phyloP scores from a whole-genome alignment of 2,329 filamentous ascomycete species.

The Xylariaceae sp. region DNA sequence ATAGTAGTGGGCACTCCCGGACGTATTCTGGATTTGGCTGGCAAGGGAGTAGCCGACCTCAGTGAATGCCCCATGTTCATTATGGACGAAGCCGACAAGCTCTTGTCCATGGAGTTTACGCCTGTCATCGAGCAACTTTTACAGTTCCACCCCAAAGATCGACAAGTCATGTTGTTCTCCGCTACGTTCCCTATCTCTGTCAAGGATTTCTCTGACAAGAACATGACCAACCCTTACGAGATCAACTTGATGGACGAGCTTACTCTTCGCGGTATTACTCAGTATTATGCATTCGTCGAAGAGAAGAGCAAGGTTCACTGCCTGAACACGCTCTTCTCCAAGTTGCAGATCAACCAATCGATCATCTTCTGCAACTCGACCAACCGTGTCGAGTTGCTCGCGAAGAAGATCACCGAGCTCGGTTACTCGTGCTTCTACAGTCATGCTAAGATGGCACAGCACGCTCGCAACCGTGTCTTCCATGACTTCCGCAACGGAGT shows the following conservation, averaged over 20 bases:
- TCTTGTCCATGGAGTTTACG: conserved; percentile 93
- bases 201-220: conserved; percentile 96
- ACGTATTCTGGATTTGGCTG: conserved; percentile 90
- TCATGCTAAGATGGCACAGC: conserved; percentile 95
- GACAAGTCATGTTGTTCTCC: conserved; percentile 98
- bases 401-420: conserved; percentile 98
- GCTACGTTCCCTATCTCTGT: conserved; percentile 96
- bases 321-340: conserved; percentile 96
- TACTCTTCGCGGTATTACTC: conserved; percentile 93
- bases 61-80: conserved; percentile 97
- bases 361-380: conserved; percentile 99
- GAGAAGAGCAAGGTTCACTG: conserved; percentile 99
- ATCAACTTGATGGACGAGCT: conserved; percentile 99
- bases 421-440: conserved; percentile 99
- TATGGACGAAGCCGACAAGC: conserved; percentile 99
- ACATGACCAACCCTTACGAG: conserved; percentile 94
- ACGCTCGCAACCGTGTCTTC: conserved; percentile 95
- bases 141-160: conserved; percentile 91
- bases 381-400: conserved; percentile 92
- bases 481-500: conserved; percentile 98
- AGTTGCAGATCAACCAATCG: conserved; percentile 98
- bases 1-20: conserved; percentile 97
- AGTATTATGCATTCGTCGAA: conserved; percentile 98
- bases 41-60: conserved; percentile 93
- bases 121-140: conserved; percentile 95